Evolutionary conservation across 352 stramenopile genomes (phyloP), one percentile per base, ranked within the genome.

Genomic region (Phytophthora pseudosyringae): DNA sequence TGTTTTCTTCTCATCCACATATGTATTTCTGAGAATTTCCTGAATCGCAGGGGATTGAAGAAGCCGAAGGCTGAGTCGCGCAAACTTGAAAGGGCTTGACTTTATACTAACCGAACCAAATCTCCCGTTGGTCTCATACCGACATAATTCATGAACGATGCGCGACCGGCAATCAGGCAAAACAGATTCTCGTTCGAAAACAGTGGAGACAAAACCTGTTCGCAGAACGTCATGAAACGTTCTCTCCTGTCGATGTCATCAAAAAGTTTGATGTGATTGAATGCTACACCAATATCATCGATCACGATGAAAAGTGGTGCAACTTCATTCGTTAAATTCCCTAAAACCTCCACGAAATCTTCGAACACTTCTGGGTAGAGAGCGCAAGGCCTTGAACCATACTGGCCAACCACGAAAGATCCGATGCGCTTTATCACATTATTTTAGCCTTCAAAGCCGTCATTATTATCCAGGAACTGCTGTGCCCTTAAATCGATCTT

Each of bases 241-340:
- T 57, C 11, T 25, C 28, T 39, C 16, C 12, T 21, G 7, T 2
- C 12, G 3, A 60, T 15, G 6, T 43, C 12, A 10, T 57, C 36
- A 38, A 16, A 5, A 5, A 31, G 28, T 3, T 44, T 46, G 10
- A 16, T 11, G 28, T 38, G 0, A 1, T 50, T 15, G 28, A 70
- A 56, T 1, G 52, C 39, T 5, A 10, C 6, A 13, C 41, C 60
- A 58, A 64, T 67, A 3, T 63, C 54, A 51, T 67, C 67, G 1
- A 74, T 28, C 39, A 71, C 38, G 35, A 71, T 71, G 21, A 74
- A 67, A 2, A 74, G 43, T n/a, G 67, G 49, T 1, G 60, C 67
- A 21, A 59, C 67, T 74, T 74, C 54, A 15, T 25, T 1, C 2
- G 44, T 59, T 31, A 74, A 51, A 4, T 56, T 40, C 2, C 41